Percentiles rank a stretch among this genome's conserved stretches.
These are phyloP conservation scores for Chlorella sp. DNA, from an alignment of 139 green algal genomes.

Conservation along the genomic window DNA sequence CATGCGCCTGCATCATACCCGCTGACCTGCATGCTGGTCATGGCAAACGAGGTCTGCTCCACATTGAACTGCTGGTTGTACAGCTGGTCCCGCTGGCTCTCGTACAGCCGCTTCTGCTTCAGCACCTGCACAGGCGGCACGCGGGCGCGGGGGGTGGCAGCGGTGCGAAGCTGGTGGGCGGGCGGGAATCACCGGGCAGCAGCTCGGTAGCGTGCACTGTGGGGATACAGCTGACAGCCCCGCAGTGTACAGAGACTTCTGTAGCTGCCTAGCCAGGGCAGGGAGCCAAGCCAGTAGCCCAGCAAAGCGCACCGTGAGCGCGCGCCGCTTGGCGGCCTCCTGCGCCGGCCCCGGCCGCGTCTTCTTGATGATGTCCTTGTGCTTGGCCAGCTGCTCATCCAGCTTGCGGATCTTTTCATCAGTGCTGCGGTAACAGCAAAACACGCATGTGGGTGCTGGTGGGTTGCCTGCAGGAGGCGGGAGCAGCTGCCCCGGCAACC, in stretches of 20 bases:
- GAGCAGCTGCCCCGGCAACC: not conserved
- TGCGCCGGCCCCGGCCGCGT: slow-evolving; percentile 89
- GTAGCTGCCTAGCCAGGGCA: no score
- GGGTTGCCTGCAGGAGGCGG: not conserved
- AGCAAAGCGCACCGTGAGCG: slow-evolving; percentile 65
- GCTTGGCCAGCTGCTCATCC: slow-evolving; percentile 91
- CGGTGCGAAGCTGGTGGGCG: not conserved
- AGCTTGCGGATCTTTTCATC: slow-evolving; percentile 96
- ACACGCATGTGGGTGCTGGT: not conserved
- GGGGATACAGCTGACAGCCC: not conserved
- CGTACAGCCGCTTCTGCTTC: slow-evolving; percentile 97
- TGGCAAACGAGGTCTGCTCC: slow-evolving; percentile 83
- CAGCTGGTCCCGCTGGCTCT: slow-evolving; percentile 94
- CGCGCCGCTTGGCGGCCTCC: slow-evolving; percentile 88
- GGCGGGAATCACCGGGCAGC: not conserved
- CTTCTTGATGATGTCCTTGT: slow-evolving; percentile 88
- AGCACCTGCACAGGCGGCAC: slow-evolving; percentile 70
- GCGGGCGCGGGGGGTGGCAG: not conserved
- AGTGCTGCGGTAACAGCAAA: slow-evolving; percentile 62
- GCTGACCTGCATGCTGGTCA: slow-evolving; percentile 47
- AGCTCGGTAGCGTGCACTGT: not conserved
- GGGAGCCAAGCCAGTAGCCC: no score
- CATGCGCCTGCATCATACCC: no score
- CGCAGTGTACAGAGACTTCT: no score
- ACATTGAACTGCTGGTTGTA: slow-evolving; percentile 97